Evolutionary conservation across 495 filamentous ascomycete genomes (phyloP).

Genomic region (Staphylotrichum longicolle): DNA sequence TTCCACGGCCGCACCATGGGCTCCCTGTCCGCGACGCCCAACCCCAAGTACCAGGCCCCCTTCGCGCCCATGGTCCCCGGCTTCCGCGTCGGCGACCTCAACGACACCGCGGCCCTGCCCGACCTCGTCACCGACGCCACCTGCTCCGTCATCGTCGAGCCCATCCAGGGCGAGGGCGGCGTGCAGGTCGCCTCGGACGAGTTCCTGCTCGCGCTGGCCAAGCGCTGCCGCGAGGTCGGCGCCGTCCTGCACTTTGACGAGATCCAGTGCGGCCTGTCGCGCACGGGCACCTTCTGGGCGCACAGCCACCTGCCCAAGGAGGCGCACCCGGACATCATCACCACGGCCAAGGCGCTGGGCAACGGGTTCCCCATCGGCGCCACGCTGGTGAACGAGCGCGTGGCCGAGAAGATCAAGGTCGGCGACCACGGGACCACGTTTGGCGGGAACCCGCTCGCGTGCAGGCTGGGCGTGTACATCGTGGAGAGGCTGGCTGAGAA

Average conservation of each 20-base stretch:
- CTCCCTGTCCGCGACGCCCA: constrained; percentile 86
- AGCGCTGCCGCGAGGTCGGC: constrained; percentile 79
- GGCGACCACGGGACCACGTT: constrained; percentile 98
- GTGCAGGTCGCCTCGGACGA: constrained; percentile 78
- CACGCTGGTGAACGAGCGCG: constrained; percentile 73
- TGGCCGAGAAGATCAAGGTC: constrained; percentile 78
- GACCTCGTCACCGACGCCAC: constrained; percentile 77
- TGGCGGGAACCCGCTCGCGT: constrained; percentile 89
- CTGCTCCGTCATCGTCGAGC: constrained; percentile 94
- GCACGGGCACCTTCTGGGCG: constrained; percentile 89
- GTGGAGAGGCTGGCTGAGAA: constrained; percentile 67
- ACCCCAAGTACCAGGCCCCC: constrained; percentile 94
- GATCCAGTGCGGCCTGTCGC: constrained; percentile 88
- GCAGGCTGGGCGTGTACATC: constrained; percentile 78
- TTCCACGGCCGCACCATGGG: constrained; percentile 99
- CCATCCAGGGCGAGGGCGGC: constrained; percentile 96
- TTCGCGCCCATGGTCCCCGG: constrained; percentile 95
- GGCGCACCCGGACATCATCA: constrained; percentile 91
- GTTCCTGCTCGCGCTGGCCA: constrained; percentile 74
- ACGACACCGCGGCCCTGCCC: constrained; percentile 68
- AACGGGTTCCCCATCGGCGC: constrained; percentile 96
- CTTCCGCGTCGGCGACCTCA: constrained; percentile 82
- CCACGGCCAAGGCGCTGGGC: constrained; percentile 90
- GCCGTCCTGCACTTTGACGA: constrained; percentile 93
- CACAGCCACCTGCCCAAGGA: constrained; percentile 68